Evolutionary conservation across 176 grass and related monocot genomes (phyloP), one percentile per base, ranked within the genome.

Genomic region (Aegilops umbellulata): DNA sequence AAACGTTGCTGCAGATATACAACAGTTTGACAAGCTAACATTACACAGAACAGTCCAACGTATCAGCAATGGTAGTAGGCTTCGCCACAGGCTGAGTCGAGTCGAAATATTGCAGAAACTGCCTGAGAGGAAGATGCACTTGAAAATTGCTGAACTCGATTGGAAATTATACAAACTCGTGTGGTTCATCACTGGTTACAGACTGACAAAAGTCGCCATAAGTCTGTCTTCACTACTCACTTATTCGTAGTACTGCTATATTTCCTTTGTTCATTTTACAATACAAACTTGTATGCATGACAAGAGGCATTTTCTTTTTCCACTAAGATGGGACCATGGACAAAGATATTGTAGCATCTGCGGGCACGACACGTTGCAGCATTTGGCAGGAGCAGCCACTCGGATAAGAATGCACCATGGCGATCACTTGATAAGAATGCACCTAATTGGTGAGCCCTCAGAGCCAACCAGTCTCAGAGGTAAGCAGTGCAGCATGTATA

Each of bases 401-500:
- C 23, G 15, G 25, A 92, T 87, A 63, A 97, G 91, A 81, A 97
- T 94, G 88, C 90, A 97, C 84, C 94, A 47, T 47, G 49, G 6
- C 20, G 26, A 76, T 90, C 85, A 97, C 82, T 92, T 92, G 24
- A 92, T 87, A 64, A 97, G 91, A 82, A 97, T 97, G 88, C 92
- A 97, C 84, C 94, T 85, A 41, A 94, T 87, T 35, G 94, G 94
- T 17, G 92, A 92, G 53, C 92, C 92, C 65, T 97, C 94, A 0
- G 83, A 60, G 9, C 90, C 90, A 55, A 93, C 55, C 38, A 94
- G 83, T 80, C 88, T 88, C 24, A 94, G 80, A 58, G 94, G 94
- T 81, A 97, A 87, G 87, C 94, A 97, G n/a, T 92, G 90, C 60
- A 97, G 34, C 77, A 41, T 86, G 88, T 94, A 97, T 85, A 94